Percentiles rank a stretch among this genome's conserved stretches.
Conservation (phyloP, 257 asterid genomes). For the Solanum corneliomulleri region DNA sequence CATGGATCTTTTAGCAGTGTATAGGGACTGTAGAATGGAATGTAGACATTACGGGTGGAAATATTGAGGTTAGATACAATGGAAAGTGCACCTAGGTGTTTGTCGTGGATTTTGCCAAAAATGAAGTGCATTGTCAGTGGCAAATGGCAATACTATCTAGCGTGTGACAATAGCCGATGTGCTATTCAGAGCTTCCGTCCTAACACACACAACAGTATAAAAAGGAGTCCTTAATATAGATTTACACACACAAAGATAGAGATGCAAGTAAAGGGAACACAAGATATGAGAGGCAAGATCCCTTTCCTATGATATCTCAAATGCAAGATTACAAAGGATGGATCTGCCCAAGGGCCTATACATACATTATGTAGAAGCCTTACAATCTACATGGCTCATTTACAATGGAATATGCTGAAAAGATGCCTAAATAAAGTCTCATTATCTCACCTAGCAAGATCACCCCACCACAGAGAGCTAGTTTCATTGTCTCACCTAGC, state of each 20-base stretch:
- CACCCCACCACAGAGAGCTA: background rate
- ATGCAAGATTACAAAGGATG: background rate
- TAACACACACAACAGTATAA: background rate
- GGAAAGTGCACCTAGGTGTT: background rate
- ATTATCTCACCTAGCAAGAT: background rate
- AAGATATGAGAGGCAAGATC: background rate
- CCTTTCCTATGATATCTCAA: background rate
- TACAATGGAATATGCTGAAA: background rate
- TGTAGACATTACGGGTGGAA: background rate
- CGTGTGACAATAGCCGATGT: background rate
- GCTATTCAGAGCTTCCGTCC: background rate
- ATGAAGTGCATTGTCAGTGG: background rate
- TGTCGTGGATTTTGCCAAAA: background rate
- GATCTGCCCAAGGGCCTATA: background rate
- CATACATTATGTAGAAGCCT: background rate
- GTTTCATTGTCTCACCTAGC: background rate
- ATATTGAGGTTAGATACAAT: background rate
- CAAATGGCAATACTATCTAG: background rate
- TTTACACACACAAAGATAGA: background rate
- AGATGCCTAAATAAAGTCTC: background rate
- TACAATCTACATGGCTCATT: background rate
- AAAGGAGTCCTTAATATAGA: background rate
- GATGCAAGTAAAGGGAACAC: background rate
- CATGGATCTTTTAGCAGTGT: background rate
- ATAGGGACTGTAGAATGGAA: background rate